Percentiles rank a stretch among this genome's conserved stretches.
Conservation (phyloP, 148 eudicot genomes). For the Cornus suecica region DNA sequence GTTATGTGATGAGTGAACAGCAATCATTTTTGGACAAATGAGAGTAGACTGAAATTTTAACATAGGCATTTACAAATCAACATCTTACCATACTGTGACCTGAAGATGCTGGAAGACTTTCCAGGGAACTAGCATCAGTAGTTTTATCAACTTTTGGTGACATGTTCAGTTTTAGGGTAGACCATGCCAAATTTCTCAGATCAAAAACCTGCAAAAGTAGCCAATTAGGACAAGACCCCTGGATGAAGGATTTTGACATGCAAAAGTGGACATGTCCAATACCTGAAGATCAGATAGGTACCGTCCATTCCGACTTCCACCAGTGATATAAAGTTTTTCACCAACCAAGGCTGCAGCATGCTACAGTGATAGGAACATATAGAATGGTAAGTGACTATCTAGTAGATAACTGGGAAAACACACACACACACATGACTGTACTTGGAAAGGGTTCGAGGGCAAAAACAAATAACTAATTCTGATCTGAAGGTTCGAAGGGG, state of each 20-base stretch:
- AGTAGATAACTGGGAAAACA: not conserved
- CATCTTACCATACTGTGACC: constrained; percentile 80
- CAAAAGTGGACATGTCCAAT: constrained; percentile 1
- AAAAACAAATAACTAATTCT: not conserved
- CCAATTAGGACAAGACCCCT: constrained; percentile 13
- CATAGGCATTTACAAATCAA: not conserved
- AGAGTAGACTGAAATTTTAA: not conserved
- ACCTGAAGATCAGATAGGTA: constrained; percentile 91
- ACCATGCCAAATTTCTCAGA: constrained; percentile 70
- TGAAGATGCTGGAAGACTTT: constrained; percentile 63
- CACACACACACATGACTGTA: not conserved
- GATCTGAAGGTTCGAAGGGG: not conserved
- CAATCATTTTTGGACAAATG: not conserved
- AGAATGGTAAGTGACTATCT: not conserved
- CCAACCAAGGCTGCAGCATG: constrained; percentile 76
- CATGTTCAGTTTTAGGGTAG: constrained; percentile 47
- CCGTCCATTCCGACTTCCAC: constrained; percentile 97
- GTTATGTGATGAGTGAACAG: not conserved
- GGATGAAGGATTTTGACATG: not conserved
- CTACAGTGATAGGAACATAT: constrained; percentile 25
- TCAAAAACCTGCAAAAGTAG: constrained; percentile 62
- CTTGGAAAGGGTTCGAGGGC: not conserved
- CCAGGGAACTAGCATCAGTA: constrained; percentile 36
- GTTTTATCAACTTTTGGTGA: constrained; percentile 27
- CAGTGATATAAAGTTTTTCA: constrained; percentile 64